Conservation (phyloP, 208 protist genomes). For the Wallacemonas sp. region DNA sequence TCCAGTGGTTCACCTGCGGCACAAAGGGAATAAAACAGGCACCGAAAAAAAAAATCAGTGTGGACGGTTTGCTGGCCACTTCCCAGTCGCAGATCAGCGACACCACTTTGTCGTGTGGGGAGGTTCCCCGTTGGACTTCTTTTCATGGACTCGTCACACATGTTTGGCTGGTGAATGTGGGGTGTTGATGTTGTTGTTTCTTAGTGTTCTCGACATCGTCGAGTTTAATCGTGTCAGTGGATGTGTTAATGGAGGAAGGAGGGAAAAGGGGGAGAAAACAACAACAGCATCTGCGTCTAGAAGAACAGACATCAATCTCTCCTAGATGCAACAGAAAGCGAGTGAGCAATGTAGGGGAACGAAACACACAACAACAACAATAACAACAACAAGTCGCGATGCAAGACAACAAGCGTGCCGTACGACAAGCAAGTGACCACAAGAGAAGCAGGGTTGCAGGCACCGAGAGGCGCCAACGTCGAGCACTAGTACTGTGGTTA, state of each 20-base stretch:
- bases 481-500: no score
- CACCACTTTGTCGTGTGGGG: no score
- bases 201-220: neutral
- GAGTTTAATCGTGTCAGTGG: neutral
- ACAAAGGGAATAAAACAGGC: no score
- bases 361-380: neutral
- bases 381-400: neutral
- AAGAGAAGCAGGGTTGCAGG: neutral
- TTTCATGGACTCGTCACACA: no score
- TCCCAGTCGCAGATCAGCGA: no score
- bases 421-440: neutral
- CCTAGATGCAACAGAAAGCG: no score
- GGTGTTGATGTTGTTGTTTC: slow-evolving; percentile 3
- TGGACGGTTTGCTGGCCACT: no score
- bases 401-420: neutral
- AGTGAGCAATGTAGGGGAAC: neutral
- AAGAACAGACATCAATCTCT: no score
- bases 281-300: no score
- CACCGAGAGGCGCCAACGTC: no score
- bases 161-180: neutral
- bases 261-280: neutral
- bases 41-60: slow-evolving; percentile 15
- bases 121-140: no score
- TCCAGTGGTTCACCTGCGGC: no score
- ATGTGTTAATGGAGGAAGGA: neutral